Evolutionary conservation across 768 basidiomycete genomes (phyloP).

Genomic region (Tricholoma matsutake): DNA sequence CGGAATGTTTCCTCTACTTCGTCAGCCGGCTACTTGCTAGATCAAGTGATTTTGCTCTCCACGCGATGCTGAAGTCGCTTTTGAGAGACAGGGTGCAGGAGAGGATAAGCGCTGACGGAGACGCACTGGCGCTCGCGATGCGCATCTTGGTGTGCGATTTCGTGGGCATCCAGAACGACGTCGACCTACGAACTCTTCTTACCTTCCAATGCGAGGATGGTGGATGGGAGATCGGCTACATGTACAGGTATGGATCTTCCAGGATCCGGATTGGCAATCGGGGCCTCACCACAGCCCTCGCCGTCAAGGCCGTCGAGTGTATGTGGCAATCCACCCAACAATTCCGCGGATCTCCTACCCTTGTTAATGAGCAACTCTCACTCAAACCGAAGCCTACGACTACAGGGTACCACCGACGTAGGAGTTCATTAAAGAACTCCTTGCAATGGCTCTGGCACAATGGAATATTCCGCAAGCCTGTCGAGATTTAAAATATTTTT

Average conservation of each 20-base stretch:
- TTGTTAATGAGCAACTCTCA: conserved; percentile 9
- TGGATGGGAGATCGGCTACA: conserved; percentile 52
- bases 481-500: conserved; percentile 11
- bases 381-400: conserved; percentile 6
- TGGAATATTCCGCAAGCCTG: conserved; percentile 16
- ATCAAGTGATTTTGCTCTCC: conserved; percentile 32
- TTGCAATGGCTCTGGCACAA: conserved; percentile 28
- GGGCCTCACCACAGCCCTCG: conserved; percentile 52
- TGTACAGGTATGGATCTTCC: conserved; percentile 52
- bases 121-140: conserved; percentile 56
- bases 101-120: conserved; percentile 46
- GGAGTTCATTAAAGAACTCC: conserved; percentile 24
- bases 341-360: conserved; percentile 10
- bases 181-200: conserved; percentile 44
- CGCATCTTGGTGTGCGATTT: conserved; percentile 44
- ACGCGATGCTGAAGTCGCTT: conserved; percentile 34
- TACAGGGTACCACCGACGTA: conserved; percentile 20
- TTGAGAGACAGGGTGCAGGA: conserved; percentile 46
- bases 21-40: conserved; percentile 40
- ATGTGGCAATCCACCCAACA: conserved; percentile 11
- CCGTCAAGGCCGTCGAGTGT: conserved; percentile 45
- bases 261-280: conserved; percentile 51
- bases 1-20: conserved; percentile 54
- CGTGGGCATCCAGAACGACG: conserved; percentile 38
- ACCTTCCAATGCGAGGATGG: conserved; percentile 52